Evolutionary conservation across 192 early-diverging fungal genomes (phyloP).

Genomic region (Dispira simplex): DNA sequence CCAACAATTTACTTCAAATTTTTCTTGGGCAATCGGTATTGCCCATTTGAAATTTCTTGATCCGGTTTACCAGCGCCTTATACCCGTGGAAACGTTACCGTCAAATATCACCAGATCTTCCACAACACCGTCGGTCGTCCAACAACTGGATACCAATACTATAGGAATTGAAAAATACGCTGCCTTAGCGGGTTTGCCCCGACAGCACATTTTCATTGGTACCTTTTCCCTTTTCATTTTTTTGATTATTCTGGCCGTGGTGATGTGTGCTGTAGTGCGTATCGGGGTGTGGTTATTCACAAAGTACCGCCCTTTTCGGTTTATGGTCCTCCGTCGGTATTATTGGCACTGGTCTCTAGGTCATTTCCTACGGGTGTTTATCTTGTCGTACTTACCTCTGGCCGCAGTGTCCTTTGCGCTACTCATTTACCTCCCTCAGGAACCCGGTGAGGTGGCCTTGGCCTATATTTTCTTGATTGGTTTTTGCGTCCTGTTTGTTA

Average conservation of each 20-base stretch:
- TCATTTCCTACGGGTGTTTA: not conserved
- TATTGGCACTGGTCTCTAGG: constrained; percentile 2
- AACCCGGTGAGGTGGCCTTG: constrained; percentile 3
- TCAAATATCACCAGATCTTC: not conserved
- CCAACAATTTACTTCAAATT: constrained; percentile 6
- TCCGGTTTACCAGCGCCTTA: not conserved
- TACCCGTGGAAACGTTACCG: not conserved
- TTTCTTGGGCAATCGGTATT: constrained; percentile 5
- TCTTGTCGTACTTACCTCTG: constrained; percentile 2
- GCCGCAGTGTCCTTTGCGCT: constrained; percentile 2
- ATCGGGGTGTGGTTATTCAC: not conserved
- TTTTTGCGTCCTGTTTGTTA: not conserved
- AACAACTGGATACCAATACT: not conserved
- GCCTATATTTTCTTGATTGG: constrained; percentile 3
- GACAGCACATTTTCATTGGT: constrained; percentile 2
- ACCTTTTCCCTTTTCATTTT: constrained; percentile 4
- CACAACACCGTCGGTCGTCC: not conserved
- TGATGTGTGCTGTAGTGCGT: constrained; percentile 3
- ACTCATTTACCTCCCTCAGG: not conserved
- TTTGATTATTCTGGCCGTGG: not conserved
- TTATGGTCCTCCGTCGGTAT: constrained; percentile 10
- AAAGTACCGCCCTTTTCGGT: constrained; percentile 2
- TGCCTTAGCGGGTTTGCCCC: not conserved
- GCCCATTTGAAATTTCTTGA: not conserved
- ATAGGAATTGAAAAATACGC: constrained; percentile 10